These are phyloP conservation scores for Pichia kudriavzevii DNA, from an alignment of 1,139 yeast species.

Conservation along the genomic window DNA sequence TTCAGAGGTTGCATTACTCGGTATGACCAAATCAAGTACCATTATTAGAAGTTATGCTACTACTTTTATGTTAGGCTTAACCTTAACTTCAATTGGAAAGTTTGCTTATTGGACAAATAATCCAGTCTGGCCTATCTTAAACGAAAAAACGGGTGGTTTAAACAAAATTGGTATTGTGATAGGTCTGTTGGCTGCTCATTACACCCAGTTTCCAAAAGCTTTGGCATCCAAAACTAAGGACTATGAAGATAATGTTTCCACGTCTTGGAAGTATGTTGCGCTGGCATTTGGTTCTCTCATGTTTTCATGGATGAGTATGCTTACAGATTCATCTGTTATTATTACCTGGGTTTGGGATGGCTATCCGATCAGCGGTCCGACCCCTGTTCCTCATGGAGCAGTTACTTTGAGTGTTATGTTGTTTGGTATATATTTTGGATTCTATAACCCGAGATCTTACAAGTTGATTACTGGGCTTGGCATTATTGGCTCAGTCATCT, in stretches of 20 bases:
- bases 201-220: conserved; percentile 33
- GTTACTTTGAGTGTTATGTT: conserved; percentile 54
- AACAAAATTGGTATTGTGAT: conserved; percentile 63
- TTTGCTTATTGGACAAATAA: conserved; percentile 75
- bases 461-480: conserved; percentile 30
- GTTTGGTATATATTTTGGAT: conserved; percentile 47
- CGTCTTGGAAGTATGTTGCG: conserved; percentile 38
- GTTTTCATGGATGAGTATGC: conserved; percentile 64
- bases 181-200: conserved; percentile 57
- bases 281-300: conserved; percentile 73
- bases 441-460: conserved; percentile 21
- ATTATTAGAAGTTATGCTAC: conserved; percentile 46
- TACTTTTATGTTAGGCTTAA: conserved; percentile 65
- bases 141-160: conserved; percentile 77
- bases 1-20: conserved; percentile 45
- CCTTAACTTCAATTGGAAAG: conserved; percentile 67
- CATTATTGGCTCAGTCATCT: conserved; percentile 40
- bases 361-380: conserved; percentile 77
- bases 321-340: conserved; percentile 78
- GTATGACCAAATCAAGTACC: conserved; percentile 35
- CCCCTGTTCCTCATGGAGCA: conserved; percentile 84
- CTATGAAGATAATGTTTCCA: conserved; percentile 11
- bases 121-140: conserved; percentile 96
- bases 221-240: background rate
- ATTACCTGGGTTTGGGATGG: conserved; percentile 95